These are phyloP conservation scores for Fusarium foetens DNA, from an alignment of 2,329 filamentous ascomycete species.

Conservation along the genomic window DNA sequence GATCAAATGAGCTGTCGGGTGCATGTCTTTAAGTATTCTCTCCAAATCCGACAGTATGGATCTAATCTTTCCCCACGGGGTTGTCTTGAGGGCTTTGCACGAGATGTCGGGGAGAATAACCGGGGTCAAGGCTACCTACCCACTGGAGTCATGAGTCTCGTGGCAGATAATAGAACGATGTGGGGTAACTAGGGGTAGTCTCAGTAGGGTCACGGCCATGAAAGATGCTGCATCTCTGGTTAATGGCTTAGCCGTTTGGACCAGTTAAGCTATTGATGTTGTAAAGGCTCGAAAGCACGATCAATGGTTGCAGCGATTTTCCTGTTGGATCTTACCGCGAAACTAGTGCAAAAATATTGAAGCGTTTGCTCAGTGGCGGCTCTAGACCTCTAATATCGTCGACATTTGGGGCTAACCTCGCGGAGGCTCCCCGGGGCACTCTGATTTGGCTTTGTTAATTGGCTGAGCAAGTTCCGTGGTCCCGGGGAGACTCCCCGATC, in stretches of 20 bases:
- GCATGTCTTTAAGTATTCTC: not conserved
- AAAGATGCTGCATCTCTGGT: not conserved
- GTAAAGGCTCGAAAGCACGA: not conserved
- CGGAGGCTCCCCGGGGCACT: not conserved
- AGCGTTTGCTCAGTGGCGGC: not conserved
- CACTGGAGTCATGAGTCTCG: not conserved
- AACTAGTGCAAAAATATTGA: not conserved
- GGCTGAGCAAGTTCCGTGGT: not conserved
- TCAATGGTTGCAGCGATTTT: not conserved
- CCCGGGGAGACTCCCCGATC: not conserved
- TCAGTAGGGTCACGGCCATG: not conserved
- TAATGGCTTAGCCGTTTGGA: accelerated
- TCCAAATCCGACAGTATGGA: not conserved
- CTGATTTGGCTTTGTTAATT: not conserved
- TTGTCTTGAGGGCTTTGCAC: not conserved
- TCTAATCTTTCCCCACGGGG: not conserved
- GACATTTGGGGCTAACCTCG: not conserved
- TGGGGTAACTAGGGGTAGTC: not conserved
- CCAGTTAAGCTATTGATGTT: not conserved
- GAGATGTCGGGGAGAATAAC: not conserved
- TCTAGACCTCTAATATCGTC: not conserved
- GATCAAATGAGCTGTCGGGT: not conserved
- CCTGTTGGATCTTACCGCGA: not conserved
- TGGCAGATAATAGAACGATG: not conserved
- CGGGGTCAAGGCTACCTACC: not conserved